Conservation (phyloP, 164 flowering plant genomes). For the Aristolochia contorta region DNA sequence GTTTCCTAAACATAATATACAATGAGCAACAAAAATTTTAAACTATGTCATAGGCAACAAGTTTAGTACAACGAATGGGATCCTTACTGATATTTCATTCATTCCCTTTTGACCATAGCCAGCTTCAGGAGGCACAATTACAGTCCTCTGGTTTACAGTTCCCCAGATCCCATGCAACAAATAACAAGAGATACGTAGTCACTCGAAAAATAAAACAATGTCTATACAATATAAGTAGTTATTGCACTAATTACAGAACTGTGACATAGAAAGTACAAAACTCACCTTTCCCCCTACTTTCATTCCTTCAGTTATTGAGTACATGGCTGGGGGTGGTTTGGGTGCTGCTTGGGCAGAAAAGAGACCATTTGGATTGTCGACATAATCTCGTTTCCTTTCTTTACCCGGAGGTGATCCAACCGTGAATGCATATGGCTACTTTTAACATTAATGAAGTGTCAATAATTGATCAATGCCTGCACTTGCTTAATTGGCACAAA, state of each 20-base stretch:
- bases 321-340: conserved; percentile 90
- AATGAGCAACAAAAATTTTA: neutral
- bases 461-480: neutral
- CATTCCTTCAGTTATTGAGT: conserved; percentile 77
- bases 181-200: neutral
- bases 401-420: conserved; percentile 88
- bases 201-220: neutral
- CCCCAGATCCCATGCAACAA: too few relatives aligned
- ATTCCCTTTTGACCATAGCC: conserved; percentile 88
- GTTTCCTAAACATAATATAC: neutral
- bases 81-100: conserved; percentile 84
- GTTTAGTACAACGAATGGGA: neutral
- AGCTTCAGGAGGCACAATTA: conserved; percentile 84
- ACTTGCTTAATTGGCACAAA: too few relatives aligned
- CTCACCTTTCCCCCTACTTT: conserved; percentile 85
- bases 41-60: neutral
- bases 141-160: conserved; percentile 52
- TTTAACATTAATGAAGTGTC: conserved; percentile 6
- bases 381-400: conserved; percentile 84
- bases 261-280: neutral
- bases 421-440: conserved; percentile 82
- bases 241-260: neutral
- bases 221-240: neutral
- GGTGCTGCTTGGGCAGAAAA: conserved; percentile 97
- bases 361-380: conserved; percentile 84